These are phyloP conservation scores for maize (Zea mays) DNA, from an alignment of 176 grass and related monocot genomes.

Conservation along the genomic window DNA sequence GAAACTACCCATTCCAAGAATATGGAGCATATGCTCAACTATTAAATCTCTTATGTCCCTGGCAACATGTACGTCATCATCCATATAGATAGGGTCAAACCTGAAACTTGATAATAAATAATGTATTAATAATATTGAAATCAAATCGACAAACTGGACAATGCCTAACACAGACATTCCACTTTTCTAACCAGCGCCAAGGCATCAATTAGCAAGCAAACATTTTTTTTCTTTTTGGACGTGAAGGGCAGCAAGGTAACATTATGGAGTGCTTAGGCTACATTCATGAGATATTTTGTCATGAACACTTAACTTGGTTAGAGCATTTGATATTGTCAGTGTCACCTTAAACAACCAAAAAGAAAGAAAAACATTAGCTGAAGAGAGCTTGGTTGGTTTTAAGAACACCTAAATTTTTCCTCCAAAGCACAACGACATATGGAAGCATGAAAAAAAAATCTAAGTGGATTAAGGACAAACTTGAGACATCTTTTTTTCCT, in stretches of 20 bases:
- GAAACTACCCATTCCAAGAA: slow-evolving; percentile 61
- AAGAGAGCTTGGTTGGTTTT: neutral
- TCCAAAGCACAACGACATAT: neutral
- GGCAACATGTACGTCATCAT: slow-evolving; percentile 81
- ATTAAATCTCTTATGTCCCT: slow-evolving; percentile 90
- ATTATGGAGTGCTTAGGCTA: neutral
- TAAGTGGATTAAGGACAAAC: neutral
- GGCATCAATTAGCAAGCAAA: neutral
- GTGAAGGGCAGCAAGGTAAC: neutral
- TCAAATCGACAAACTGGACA: neutral
- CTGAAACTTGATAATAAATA: slow-evolving; percentile 38
- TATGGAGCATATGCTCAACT: slow-evolving; percentile 82
- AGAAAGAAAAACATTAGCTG: neutral
- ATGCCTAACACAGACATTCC: neutral
- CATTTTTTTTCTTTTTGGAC: neutral
- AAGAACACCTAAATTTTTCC: neutral
- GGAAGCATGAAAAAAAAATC: neutral
- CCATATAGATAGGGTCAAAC: slow-evolving; percentile 97
- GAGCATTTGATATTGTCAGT: neutral
- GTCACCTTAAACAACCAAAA: neutral
- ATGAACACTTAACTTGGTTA: neutral
- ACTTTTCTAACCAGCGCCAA: slow-evolving; percentile 4
- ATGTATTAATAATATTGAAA: slow-evolving; percentile 5
- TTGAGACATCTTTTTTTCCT: neutral
- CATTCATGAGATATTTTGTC: neutral